These are phyloP conservation scores for Cystobasidium sp. DNA, from an alignment of 1,284 basidiomycete species.

Conservation along the genomic window DNA sequence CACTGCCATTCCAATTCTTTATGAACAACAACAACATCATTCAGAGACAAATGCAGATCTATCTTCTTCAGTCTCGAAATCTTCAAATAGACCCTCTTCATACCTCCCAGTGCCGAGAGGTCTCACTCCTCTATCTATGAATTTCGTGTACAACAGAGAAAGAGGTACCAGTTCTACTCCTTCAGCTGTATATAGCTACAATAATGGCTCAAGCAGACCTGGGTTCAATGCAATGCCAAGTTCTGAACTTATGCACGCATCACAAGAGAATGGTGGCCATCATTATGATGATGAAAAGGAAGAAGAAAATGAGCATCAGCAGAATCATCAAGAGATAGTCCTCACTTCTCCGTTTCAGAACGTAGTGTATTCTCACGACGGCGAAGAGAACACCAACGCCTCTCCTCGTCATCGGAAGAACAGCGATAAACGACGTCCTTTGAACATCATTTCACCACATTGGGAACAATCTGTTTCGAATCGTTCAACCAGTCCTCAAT, in stretches of 20 bases:
- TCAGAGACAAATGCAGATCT: background rate
- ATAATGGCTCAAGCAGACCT: background rate
- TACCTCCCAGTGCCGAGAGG: conserved; percentile 11
- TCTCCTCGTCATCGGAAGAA: background rate
- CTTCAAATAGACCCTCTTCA: background rate
- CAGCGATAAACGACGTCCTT: background rate
- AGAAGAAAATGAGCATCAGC: background rate
- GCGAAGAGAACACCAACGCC: background rate
- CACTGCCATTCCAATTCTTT: background rate
- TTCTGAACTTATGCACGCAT: conserved; percentile 15
- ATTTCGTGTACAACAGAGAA: background rate
- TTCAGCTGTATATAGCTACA: background rate
- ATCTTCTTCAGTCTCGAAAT: background rate
- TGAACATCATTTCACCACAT: background rate
- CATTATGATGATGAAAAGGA: background rate
- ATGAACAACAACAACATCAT: background rate
- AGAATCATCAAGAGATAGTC: background rate
- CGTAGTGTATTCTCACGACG: too few species aligned
- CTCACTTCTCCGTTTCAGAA: background rate
- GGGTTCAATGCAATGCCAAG: background rate
- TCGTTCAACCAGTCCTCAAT: background rate
- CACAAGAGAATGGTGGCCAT: conserved; percentile 1
- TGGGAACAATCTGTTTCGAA: background rate
- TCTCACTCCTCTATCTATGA: conserved; percentile 21
- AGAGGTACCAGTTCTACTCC: background rate